Percentiles rank a stretch among this genome's conserved stretches.
Conservation (phyloP, 345 rosid species). For the Aethionema arabicum region DNA sequence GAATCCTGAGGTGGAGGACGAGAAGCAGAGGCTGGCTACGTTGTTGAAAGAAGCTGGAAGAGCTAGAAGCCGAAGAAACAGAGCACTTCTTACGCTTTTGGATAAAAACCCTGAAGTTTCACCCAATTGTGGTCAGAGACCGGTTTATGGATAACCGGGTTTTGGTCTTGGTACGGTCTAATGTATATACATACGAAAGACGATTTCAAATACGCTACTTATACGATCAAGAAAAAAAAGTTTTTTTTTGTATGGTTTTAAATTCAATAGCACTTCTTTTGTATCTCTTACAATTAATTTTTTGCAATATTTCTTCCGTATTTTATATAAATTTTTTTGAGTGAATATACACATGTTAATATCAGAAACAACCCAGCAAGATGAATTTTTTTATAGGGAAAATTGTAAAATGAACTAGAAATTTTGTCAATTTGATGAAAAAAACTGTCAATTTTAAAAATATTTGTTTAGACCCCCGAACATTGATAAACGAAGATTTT, state of each 20-base stretch:
- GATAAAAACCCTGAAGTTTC: conserved; percentile 44
- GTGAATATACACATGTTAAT: too few relatives aligned
- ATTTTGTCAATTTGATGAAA: too few relatives aligned
- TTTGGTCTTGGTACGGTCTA: conserved; percentile 29
- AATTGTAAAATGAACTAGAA: too few relatives aligned
- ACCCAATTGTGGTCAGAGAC: conserved; percentile 38
- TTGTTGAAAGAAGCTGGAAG: conserved; percentile 89
- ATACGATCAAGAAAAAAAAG: conserved; percentile 3
- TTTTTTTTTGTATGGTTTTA: conserved; percentile 20
- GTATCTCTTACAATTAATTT: conserved; percentile 8
- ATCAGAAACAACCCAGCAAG: too few relatives aligned
- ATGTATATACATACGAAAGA: conserved; percentile 33
- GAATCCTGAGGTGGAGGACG: conserved; percentile 83
- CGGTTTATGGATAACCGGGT: conserved; percentile 34
- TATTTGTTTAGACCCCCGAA: too few relatives aligned
- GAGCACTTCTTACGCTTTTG: conserved; percentile 67
- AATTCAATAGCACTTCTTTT: conserved; percentile 27
- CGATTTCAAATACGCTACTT: conserved; percentile 22
- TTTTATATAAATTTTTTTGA: too few relatives aligned
- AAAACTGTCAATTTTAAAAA: too few relatives aligned
- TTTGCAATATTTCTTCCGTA: not conserved
- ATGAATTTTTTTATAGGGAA: too few relatives aligned
- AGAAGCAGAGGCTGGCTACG: conserved; percentile 68
- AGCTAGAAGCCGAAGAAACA: conserved; percentile 67
- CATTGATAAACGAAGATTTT: too few relatives aligned